Base-by-base conservation (phyloP, 495 filamentous ascomycete genomes). In the Penicillium nucicola region DNA sequence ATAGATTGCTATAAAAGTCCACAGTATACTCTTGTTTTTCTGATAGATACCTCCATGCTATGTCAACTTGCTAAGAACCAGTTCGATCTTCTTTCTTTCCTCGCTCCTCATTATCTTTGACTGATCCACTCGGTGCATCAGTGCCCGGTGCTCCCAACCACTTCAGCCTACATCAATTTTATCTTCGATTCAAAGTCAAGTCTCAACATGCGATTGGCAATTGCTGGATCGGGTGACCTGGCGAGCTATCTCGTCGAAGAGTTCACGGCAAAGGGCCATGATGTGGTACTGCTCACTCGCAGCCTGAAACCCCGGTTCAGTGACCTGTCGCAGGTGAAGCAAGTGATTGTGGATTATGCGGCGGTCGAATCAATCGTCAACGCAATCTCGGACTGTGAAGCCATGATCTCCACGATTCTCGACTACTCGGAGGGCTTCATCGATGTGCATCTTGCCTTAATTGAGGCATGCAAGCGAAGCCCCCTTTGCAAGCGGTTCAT, bases 401-500 rank as follows among this genome's bases (percentile, higher is more conserved):
- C 33, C 33, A 35, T 35, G 33, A 35, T 35, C 33, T 35, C 33
- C 12, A 35, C 33, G 10, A 35, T 35, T 13, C 33, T 35, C 33
- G 33, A 35, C 33, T 35, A 35, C 14, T 35, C 33, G 14, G 33
- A 35, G 33, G 33, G 33, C 12, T 35, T 35, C 10, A 13, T 35
- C 1, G 4, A 35, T 35, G 33, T 35, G 3, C 60, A 56, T 46
- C 19, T 8, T 0, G 19, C 35, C 38, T 14, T 65, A 2, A n/a
- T 65, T 2, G 14, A 38, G 12, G 60, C 62, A 0, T 68, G 62
- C 31, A 19, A 47, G 11, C 13, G 5, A 9, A 43, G 32, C 18
- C 12, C 18, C 1, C 20, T 19, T 8, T 65, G 57, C 59, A 63
- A 64, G 14, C 59, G 62, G 14, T 42, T 67, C 15, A 64, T 69